Percentiles rank a stretch among this genome's conserved stretches.
Conservation (phyloP, 352 stramenopile species). For the Plasmopara muralis region DNA sequence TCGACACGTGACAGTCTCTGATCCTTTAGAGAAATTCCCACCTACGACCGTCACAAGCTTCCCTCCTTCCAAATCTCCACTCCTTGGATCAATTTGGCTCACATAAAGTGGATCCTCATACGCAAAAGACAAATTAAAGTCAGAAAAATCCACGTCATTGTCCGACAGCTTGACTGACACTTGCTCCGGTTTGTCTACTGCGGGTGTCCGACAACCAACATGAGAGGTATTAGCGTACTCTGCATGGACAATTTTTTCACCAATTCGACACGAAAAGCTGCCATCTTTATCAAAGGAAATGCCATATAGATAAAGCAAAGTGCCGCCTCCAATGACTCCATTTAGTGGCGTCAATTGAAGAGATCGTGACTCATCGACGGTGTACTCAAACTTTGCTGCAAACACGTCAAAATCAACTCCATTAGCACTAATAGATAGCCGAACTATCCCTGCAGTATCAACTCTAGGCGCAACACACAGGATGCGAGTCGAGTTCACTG, state of each 20-base stretch:
- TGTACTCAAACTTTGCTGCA: constrained; percentile 41
- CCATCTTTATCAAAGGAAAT: constrained; percentile 20
- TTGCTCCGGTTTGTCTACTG: constrained; percentile 14
- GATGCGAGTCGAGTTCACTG: constrained; percentile 17
- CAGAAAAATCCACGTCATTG: constrained; percentile 49
- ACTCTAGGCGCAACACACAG: constrained; percentile 22
- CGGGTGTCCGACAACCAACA: constrained; percentile 49
- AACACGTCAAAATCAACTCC: constrained; percentile 45
- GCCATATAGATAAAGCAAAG: constrained; percentile 41
- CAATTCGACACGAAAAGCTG: constrained; percentile 53
- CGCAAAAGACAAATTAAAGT: constrained; percentile 42
- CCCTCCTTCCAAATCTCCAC: constrained; percentile 57
- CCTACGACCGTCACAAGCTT: constrained; percentile 47
- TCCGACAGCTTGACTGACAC: constrained; percentile 45
- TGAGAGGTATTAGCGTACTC: constrained; percentile 51
- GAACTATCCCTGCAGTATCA: constrained; percentile 7
- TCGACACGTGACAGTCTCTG: constrained; percentile 57
- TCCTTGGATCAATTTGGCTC: constrained; percentile 46
- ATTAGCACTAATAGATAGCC: constrained; percentile 40
- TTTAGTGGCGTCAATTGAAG: constrained; percentile 33
- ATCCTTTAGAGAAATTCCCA: constrained; percentile 44
- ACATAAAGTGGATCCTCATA: constrained; percentile 51
- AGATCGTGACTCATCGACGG: constrained; percentile 14
- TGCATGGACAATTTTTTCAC: constrained; percentile 27
- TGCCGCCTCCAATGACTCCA: constrained; percentile 45